These are phyloP conservation scores for Ceratocystis eucalypticola DNA, from an alignment of 2,329 filamentous ascomycete genomes.

Conservation along the genomic window DNA sequence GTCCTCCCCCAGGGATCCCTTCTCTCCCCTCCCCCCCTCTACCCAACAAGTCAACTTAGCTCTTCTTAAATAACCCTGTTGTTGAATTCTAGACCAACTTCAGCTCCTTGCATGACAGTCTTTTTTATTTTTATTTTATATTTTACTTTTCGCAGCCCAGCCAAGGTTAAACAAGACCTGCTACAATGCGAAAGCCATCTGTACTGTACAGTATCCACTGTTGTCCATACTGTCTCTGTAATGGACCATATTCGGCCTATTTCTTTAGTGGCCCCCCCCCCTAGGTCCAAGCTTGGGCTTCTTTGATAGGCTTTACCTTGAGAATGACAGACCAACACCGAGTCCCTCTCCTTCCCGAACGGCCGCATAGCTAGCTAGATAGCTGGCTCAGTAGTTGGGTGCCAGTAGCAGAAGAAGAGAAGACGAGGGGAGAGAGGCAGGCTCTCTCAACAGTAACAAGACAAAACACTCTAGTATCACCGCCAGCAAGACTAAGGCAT, in stretches of 20 bases:
- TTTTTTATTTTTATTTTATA: too few relatives aligned
- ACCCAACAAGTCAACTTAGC: background rate
- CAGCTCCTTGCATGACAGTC: background rate
- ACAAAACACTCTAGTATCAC: too few relatives aligned
- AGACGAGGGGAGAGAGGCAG: too few relatives aligned
- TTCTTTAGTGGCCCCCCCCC: background rate
- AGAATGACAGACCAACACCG: background rate
- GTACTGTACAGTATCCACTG: background rate
- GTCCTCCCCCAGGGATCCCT: background rate
- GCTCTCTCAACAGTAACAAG: too few relatives aligned
- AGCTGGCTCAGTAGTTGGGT: background rate
- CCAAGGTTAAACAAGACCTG: background rate
- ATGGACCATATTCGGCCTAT: background rate
- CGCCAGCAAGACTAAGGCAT: too few relatives aligned
- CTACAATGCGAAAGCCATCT: too few relatives aligned
- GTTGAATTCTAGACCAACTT: constrained; percentile 2
- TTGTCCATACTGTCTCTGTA: background rate
- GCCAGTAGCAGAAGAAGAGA: too few relatives aligned
- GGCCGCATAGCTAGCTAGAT: background rate
- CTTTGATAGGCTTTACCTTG: background rate
- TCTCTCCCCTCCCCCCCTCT: background rate
- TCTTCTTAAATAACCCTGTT: background rate
- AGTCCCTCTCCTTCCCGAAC: background rate
- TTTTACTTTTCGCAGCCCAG: background rate
- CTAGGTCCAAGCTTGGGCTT: background rate